phyloP scores from a whole-genome alignment of 2,329 filamentous ascomycete species.

The Ascocoryne sarcoides region DNA sequence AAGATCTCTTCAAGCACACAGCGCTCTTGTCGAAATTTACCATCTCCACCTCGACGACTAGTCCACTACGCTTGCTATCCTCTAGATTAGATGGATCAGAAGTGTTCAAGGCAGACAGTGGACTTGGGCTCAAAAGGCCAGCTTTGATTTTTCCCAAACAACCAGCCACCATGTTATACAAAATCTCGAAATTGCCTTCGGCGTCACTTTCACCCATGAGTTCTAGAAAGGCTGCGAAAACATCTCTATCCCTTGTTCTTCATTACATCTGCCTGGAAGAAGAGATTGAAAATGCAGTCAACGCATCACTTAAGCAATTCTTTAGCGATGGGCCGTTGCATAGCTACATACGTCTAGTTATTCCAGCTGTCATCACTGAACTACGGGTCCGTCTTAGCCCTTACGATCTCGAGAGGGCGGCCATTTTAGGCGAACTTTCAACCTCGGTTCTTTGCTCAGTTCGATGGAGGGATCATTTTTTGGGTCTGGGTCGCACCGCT shows the following conservation, averaged over 20 bases:
- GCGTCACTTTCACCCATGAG: conserved; percentile 24
- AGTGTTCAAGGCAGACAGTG: conserved; percentile 56
- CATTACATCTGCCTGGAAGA: conserved; percentile 70
- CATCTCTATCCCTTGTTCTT: conserved; percentile 56
- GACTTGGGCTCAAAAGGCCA: conserved; percentile 40
- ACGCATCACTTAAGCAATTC: conserved; percentile 33
- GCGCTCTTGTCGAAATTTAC: conserved; percentile 84
- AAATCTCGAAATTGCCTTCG: conserved; percentile 49
- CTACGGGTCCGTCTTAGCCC: conserved; percentile 37
- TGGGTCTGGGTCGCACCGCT: conserved; percentile 36
- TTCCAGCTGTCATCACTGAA: conserved; percentile 36
- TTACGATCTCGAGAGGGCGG: conserved; percentile 48
- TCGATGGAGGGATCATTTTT: conserved; percentile 41
- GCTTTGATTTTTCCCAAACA: conserved; percentile 71
- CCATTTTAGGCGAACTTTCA: conserved; percentile 42
- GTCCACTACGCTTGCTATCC: conserved; percentile 65
- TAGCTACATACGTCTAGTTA: conserved; percentile 40
- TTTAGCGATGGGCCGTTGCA: conserved; percentile 35
- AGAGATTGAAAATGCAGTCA: conserved; percentile 51
- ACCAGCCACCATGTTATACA: conserved; percentile 73
- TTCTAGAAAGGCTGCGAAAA: conserved; percentile 28
- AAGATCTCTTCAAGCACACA: conserved; percentile 84
- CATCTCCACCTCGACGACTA: conserved; percentile 68
- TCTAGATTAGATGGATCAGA: conserved; percentile 64
- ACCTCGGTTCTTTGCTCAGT: conserved; percentile 39